phyloP scores from a whole-genome alignment of 192 early-diverging fungal species.

The Haplosporangium gracile region DNA sequence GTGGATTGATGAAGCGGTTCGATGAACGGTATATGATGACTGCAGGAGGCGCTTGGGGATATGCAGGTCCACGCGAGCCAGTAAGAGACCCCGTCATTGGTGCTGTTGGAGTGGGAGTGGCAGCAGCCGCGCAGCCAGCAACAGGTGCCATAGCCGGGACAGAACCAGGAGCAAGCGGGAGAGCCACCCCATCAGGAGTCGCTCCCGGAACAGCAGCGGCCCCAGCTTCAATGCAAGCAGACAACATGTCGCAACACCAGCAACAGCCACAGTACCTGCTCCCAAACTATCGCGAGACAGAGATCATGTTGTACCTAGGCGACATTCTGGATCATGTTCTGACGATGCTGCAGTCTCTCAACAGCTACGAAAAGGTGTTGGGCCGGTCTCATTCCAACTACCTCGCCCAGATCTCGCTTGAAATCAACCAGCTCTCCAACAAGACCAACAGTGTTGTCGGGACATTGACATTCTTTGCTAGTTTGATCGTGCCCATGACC shows the following conservation, averaged over 20 bases:
- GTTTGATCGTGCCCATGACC: conserved; percentile 71
- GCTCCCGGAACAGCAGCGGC: not conserved
- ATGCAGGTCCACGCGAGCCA: conserved; percentile 2
- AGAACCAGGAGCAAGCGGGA: not conserved
- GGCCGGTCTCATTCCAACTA: conserved; percentile 81
- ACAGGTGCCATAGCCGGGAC: not conserved
- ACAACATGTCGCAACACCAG: not conserved
- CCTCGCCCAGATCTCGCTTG: conserved; percentile 81
- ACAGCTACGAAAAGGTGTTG: conserved; percentile 82
- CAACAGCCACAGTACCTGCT: conserved; percentile 7
- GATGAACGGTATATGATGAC: conserved; percentile 61
- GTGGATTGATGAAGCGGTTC: conserved; percentile 79
- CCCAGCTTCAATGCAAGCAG: not conserved
- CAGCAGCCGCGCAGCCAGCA: not conserved
- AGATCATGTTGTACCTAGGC: conserved; percentile 81
- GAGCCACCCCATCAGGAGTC: not conserved
- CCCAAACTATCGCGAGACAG: conserved; percentile 54
- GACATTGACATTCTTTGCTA: conserved; percentile 64
- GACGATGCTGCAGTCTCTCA: conserved; percentile 83
- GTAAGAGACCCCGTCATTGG: conserved; percentile 10
- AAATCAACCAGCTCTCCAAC: conserved; percentile 71
- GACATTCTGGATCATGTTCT: conserved; percentile 86
- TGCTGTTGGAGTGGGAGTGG: conserved; percentile 5
- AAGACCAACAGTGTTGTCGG: conserved; percentile 64
- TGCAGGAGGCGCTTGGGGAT: conserved; percentile 10